phyloP scores from a whole-genome alignment of 768 basidiomycete species.

The Tubosaeta brunneosetosa region DNA sequence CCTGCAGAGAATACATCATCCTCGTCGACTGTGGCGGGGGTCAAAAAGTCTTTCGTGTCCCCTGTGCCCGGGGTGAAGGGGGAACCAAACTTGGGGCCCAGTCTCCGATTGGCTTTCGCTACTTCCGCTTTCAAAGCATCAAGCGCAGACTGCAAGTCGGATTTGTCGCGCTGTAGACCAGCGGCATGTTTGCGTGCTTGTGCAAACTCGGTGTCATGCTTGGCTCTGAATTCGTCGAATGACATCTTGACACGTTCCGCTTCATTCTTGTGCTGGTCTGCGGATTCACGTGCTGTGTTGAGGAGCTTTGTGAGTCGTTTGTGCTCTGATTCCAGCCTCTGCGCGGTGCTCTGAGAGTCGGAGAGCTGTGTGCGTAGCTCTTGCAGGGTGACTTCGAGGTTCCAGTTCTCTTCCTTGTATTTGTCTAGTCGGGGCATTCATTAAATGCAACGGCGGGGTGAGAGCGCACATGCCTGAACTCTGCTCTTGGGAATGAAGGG shows the following conservation, averaged over 20 bases:
- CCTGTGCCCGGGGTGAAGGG: slow-evolving; percentile 65
- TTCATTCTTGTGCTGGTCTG: slow-evolving; percentile 86
- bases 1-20: slow-evolving; percentile 66
- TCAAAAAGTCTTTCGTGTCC: slow-evolving; percentile 44
- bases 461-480: slow-evolving; percentile 54
- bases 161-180: slow-evolving; percentile 86
- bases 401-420: slow-evolving; percentile 99
- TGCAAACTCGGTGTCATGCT: slow-evolving; percentile 94
- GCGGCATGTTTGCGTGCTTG: slow-evolving; percentile 85
- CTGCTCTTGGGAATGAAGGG: slow-evolving; percentile 77
- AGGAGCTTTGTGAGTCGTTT: slow-evolving; percentile 77
- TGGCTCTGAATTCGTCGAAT: slow-evolving; percentile 73
- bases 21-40: slow-evolving; percentile 51
- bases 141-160: slow-evolving; percentile 78
- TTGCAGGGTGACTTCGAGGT: slow-evolving; percentile 89
- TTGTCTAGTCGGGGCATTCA: slow-evolving; percentile 53
- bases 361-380: slow-evolving; percentile 70
- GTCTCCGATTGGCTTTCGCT: slow-evolving; percentile 54
- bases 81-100: slow-evolving; percentile 60
- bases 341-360: slow-evolving; percentile 58
- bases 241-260: slow-evolving; percentile 60
- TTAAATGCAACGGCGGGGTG: neutral
- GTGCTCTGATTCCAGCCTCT: slow-evolving; percentile 77
- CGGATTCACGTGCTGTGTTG: slow-evolving; percentile 62
- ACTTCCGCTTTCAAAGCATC: slow-evolving; percentile 74